phyloP scores from a whole-genome alignment of 2,329 filamentous ascomycete genomes.

The Fusarium newnesense region DNA sequence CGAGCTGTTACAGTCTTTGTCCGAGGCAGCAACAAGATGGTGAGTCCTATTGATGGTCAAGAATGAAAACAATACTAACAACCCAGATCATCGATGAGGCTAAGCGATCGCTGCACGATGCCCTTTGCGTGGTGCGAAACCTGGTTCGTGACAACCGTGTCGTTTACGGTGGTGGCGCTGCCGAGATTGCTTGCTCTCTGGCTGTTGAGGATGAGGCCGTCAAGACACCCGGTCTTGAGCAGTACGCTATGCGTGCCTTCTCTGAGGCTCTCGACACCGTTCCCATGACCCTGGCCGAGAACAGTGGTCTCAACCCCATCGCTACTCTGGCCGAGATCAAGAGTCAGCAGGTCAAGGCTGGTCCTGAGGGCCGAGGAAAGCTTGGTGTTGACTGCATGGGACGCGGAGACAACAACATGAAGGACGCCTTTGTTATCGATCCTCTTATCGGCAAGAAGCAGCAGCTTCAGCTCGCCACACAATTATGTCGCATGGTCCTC shows the following conservation, averaged over 20 bases:
- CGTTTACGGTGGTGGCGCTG: slow-evolving; percentile 95
- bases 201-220: slow-evolving; percentile 95
- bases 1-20: slow-evolving; percentile 96
- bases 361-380: slow-evolving; percentile 60
- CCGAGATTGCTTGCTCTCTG: slow-evolving; percentile 95
- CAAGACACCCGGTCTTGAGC: slow-evolving; percentile 95
- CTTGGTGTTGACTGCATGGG: slow-evolving; percentile 99
- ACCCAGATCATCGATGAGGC: slow-evolving; percentile 95
- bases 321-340: slow-evolving; percentile 95
- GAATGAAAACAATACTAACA: slow-evolving; percentile 31
- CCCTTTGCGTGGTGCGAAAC: slow-evolving; percentile 96
- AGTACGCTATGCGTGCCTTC: slow-evolving; percentile 99
- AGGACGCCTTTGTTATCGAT: slow-evolving; percentile 97
- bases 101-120: slow-evolving; percentile 96
- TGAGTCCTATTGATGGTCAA: slow-evolving; percentile 53
- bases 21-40: slow-evolving; percentile 99
- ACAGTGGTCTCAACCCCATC: slow-evolving; percentile 95
- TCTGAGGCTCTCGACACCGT: slow-evolving; percentile 92
- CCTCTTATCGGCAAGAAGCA: slow-evolving; percentile 98
- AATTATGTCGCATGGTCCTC: slow-evolving; percentile 97
- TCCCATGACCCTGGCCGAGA: slow-evolving; percentile 96
- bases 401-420: slow-evolving; percentile 95
- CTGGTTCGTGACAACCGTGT: slow-evolving; percentile 95
- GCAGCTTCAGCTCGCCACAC: slow-evolving; percentile 94
- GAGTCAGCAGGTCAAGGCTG: slow-evolving; percentile 90